Percentiles rank a stretch among this genome's conserved stretches.
phyloP scores from a whole-genome alignment of 306 rosid genomes.

The Cucurbita argyrosperma region DNA sequence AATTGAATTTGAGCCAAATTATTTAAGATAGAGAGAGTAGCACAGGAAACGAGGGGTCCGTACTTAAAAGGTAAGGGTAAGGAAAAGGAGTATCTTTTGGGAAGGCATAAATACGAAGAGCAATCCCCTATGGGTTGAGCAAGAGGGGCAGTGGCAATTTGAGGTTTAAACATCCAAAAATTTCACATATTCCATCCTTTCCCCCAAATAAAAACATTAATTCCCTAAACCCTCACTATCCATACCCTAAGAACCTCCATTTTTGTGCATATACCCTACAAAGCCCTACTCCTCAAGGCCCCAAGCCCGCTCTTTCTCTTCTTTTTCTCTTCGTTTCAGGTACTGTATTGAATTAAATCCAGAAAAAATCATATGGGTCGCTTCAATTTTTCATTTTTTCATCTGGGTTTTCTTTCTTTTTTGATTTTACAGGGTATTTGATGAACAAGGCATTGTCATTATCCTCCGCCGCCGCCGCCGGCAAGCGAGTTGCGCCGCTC shows the following conservation, averaged over 20 bases:
- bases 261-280: conserved; percentile 1
- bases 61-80: not conserved
- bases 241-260: not conserved
- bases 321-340: not conserved
- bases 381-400: not conserved
- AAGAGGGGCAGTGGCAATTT: not conserved
- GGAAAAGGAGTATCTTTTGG: not conserved
- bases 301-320: not conserved
- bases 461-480: not conserved
- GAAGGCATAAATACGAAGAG: not conserved
- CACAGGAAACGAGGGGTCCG: not conserved
- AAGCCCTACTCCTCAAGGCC: not conserved
- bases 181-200: not conserved
- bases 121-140: not conserved
- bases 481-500: not conserved
- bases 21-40: not conserved
- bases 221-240: not conserved
- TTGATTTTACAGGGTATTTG: not conserved
- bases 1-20: no score
- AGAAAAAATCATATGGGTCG: not conserved
- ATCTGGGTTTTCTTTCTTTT: not conserved
- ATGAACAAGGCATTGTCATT: conserved; percentile 2
- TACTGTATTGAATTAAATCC: not conserved
- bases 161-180: not conserved
- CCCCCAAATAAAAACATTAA: not conserved